A percentile compares a stretch with the other conserved stretches of the same genome.
phyloP scores from a whole-genome alignment of 257 asterid species.

The Petrea volubilis region DNA sequence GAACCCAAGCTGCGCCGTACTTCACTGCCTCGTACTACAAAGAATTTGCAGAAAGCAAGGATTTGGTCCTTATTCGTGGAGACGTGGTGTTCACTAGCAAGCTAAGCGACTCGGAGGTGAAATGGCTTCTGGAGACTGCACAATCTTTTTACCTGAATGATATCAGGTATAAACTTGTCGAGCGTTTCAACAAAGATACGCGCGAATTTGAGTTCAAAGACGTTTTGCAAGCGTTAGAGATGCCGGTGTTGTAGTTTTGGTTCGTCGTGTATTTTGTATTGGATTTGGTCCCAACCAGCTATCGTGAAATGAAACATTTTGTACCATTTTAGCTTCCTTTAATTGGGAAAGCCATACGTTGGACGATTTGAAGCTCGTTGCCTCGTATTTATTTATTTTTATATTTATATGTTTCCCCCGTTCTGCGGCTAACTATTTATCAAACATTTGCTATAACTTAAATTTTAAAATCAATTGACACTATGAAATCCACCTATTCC shows the following conservation, averaged over 20 bases:
- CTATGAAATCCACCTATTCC: too few relatives aligned
- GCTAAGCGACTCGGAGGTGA: conserved; percentile 79
- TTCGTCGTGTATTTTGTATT: too few relatives aligned
- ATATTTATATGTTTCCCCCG: too few relatives aligned
- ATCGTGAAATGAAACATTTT: too few relatives aligned
- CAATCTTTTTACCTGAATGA: conserved; percentile 89
- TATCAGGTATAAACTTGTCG: conserved; percentile 81
- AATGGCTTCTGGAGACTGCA: conserved; percentile 86
- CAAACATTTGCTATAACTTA: too few relatives aligned
- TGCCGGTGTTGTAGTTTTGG: conserved; percentile 63
- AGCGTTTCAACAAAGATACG: conserved; percentile 78
- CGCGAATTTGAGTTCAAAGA: conserved; percentile 90
- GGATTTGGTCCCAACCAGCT: too few relatives aligned
- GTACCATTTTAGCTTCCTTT: too few relatives aligned
- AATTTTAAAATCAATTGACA: too few relatives aligned
- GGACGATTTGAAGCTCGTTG: too few relatives aligned
- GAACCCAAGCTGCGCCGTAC: conserved; percentile 96
- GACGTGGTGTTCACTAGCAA: conserved; percentile 89
- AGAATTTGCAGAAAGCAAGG: conserved; percentile 87
- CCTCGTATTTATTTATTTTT: too few relatives aligned
- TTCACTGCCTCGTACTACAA: conserved; percentile 71
- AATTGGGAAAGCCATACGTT: too few relatives aligned
- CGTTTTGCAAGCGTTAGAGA: conserved; percentile 74
- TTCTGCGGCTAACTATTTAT: too few relatives aligned
- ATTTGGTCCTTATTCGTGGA: conserved; percentile 82